Base-by-base conservation (phyloP, 352 stramenopile genomes). In the Phytophthora parvispora region DNA sequence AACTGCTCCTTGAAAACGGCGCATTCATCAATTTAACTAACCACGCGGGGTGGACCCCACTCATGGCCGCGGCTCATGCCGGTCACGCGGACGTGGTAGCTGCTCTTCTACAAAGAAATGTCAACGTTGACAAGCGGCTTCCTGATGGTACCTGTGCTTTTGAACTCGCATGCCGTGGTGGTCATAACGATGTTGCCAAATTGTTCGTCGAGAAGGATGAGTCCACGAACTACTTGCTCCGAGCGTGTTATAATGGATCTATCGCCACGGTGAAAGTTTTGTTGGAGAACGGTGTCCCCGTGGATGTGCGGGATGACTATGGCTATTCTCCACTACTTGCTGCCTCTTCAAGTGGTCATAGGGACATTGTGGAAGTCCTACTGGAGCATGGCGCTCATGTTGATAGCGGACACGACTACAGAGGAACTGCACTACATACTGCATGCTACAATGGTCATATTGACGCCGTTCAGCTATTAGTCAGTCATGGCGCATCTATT, bases 1-100 rank as follows among this genome's bases (percentile, higher is more conserved):
- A 29, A 18, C 20, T 53, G n/a, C 55, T 62, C 2, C 15, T 62
- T 8, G 28, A 61, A 48, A 38, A 60, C n/a, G 60, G 49, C 5
- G 38, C 27, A 29, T 20, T 24, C n/a, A 20, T 56, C 10, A 29
- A 64, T 16, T 34, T 38, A 9, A 32, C 43, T 5, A 56, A 54
- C 22, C 18, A 38, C 29, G 31, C 18, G 7, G 42, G 20, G 4
- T 24, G 6, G 42, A 49, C 42, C 6, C n/a, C 42, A 27, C n/a
- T 49, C 6, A 43, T 43, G 12, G 0, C 15, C 36, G 36, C 36
- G 18, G 6, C 36, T 38, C 31, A 3, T 38, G 15, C 15, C 9
- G 31, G 31, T 13, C 31, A 38, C 31, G 15, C 12, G 31, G 31
- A 38, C 9, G 31, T 38, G 31, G 31, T 16, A 38, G 31, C 31